Base-by-base conservation (phyloP, 2,329 filamentous ascomycete species). In the Calonectria honghensis region DNA sequence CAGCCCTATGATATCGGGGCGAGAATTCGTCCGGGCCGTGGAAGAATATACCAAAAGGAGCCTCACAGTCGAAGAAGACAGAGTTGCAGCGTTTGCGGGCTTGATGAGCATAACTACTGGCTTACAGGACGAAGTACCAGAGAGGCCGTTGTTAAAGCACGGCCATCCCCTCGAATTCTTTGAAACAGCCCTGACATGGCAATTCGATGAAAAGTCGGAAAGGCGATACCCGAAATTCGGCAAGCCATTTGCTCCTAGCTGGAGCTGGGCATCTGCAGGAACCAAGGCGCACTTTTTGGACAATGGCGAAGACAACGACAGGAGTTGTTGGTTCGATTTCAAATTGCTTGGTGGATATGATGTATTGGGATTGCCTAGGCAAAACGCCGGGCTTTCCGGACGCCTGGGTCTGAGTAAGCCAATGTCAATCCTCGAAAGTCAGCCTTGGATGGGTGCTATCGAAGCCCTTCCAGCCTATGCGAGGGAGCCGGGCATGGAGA, bases 211-310 rank as follows among this genome's bases (percentile, higher is more conserved):
- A 32, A 54, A 31, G 27, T 20, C 51, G 5, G 27, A 54, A 16
- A 54, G 32, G 16, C 51, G 51, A 16, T 13, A 29, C 11, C 51
- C 51, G 14, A 31, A 29, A 32, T 54, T 29, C 7, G 51, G 51
- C 27, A 54, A 54, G 51, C 51, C 51, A 5, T 54, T 54, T 20
- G 51, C 51, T 20, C 51, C 51, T 6, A 54, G 51, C 27, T 54
- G 51, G 51, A 54, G 51, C 7, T 54, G 51, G 51, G 51, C 51
- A 54, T 54, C 27, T 31, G 51, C 51, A 54, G 51, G 51, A 31
- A 54, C 51, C 24, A 54, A 54, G 51, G 51, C 20, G 51, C 51
- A 54, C 27, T 54, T 54, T 16, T 54, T 54, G 27, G 51, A 54
- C 16, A 54, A 32, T 31, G 51, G 51, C 13, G 51, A 54, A 54